Evolutionary conservation across 2,329 filamentous ascomycete species (phyloP).

Genomic region (Diaporthe sp.): DNA sequence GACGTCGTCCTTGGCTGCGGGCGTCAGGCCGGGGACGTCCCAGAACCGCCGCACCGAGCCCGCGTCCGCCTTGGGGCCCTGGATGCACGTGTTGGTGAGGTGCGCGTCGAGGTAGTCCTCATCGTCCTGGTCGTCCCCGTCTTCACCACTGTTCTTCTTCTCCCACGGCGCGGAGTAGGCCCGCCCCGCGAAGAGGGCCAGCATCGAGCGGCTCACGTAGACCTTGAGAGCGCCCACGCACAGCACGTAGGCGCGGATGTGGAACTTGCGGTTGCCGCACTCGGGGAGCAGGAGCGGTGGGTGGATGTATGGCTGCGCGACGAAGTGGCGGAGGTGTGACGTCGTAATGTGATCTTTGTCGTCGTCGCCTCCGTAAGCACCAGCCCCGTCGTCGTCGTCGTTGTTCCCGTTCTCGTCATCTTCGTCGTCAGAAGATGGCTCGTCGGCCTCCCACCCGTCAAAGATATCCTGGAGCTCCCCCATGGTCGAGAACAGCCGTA

Average conservation of each 20-base stretch:
- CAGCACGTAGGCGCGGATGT: constrained; percentile 92
- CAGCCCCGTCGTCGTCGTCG: constrained; percentile 48
- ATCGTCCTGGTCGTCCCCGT: constrained; percentile 48
- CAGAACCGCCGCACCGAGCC: constrained; percentile 83
- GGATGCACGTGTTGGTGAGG: constrained; percentile 95
- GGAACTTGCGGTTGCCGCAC: constrained; percentile 84
- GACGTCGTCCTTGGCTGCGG: constrained; percentile 63
- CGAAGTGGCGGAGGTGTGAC: constrained; percentile 93
- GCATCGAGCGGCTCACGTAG: constrained; percentile 90
- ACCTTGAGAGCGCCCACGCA: constrained; percentile 82
- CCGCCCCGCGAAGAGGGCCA: constrained; percentile 88
- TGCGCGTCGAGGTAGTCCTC: constrained; percentile 74
- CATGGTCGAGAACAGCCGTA: constrained; percentile 88
- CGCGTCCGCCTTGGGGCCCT: constrained; percentile 62
- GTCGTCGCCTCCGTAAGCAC: constrained; percentile 48
- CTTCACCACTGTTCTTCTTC: constrained; percentile 8
- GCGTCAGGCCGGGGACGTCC: constrained; percentile 60
- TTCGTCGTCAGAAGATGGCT: constrained; percentile 73
- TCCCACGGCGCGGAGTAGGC: constrained; percentile 76
- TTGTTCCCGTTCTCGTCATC: constrained; percentile 56
- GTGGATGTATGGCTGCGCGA: constrained; percentile 95
- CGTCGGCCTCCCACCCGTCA: constrained; percentile 85
- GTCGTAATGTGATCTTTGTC: constrained; percentile 76
- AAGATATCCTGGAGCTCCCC: constrained; percentile 89
- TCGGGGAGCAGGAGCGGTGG: constrained; percentile 81